phyloP scores from a whole-genome alignment of 352 stramenopile species.

The Phytopythium helicoides region DNA sequence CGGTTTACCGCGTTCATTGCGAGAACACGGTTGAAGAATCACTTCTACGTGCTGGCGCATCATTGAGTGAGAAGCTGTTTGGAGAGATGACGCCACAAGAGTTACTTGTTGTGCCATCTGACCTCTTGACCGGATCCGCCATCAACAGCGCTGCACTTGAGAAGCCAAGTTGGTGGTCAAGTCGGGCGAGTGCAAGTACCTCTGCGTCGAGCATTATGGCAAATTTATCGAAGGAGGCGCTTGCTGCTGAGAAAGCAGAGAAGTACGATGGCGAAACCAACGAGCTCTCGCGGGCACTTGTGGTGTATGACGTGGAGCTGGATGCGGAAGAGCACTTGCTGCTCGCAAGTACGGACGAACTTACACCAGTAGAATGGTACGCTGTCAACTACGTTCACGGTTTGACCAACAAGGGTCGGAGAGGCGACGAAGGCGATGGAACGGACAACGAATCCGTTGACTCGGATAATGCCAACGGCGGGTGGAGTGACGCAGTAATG shows the following conservation, averaged over 20 bases:
- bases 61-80: conserved; percentile 78
- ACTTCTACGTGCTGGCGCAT: conserved; percentile 66
- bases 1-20: conserved; percentile 78
- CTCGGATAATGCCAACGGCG: conserved; percentile 17
- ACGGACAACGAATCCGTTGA: conserved; percentile 15
- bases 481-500: conserved; percentile 12
- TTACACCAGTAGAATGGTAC: conserved; percentile 85
- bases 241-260: conserved; percentile 39
- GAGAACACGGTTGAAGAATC: conserved; percentile 79
- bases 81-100: conserved; percentile 70
- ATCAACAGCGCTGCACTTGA: conserved; percentile 25
- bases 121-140: conserved; percentile 25
- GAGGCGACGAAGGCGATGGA: conserved; percentile 52
- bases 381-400: conserved; percentile 74
- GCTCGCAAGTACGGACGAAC: conserved; percentile 77
- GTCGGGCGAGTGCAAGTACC: conserved; percentile 26
- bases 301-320: conserved; percentile 65
- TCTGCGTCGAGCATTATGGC: conserved; percentile 18
- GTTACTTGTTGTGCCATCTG: conserved; percentile 56
- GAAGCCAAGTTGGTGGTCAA: conserved; percentile 72
- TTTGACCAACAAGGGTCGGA: conserved; percentile 59
- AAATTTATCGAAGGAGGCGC: conserved; percentile 26
- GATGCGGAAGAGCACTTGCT: conserved; percentile 81
- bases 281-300: conserved; percentile 45
- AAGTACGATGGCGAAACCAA: conserved; percentile 39